Evolutionary conservation across 23 red algal genomes (phyloP).

Genomic region (Gracilariopsis chorda): DNA sequence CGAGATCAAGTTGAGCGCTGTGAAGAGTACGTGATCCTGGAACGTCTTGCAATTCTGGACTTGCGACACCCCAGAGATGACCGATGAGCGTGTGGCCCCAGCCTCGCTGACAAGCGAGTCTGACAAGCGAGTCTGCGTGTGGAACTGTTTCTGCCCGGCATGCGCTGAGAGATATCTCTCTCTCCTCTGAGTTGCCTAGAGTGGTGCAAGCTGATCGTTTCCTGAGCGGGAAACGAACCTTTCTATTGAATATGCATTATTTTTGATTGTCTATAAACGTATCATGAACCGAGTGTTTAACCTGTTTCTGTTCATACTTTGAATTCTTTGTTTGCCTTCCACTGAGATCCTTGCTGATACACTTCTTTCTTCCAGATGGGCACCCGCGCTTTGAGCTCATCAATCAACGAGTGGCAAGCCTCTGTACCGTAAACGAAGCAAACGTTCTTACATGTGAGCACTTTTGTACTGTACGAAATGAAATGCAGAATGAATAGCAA

Average conservation of each 20-base stretch:
- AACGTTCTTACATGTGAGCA: background rate
- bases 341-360: constrained; percentile 65
- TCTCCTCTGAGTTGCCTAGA: too few relatives aligned
- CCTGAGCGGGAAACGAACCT: too few relatives aligned
- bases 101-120: too few relatives aligned
- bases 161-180: too few relatives aligned
- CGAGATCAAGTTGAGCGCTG: constrained; percentile 15
- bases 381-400: constrained; percentile 88
- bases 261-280: too few relatives aligned
- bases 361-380: constrained; percentile 95
- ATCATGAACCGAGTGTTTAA: too few relatives aligned
- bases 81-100: background rate
- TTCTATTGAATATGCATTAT: too few relatives aligned
- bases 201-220: too few relatives aligned
- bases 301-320: too few relatives aligned
- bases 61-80: constrained; percentile 39
- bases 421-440: constrained; percentile 22
- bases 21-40: constrained; percentile 62
- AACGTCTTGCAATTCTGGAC: constrained; percentile 41
- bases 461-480: background rate
- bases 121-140: too few relatives aligned
- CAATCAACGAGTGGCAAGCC: constrained; percentile 87
- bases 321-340: constrained; percentile 68
- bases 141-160: too few relatives aligned
- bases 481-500: background rate